Evolutionary conservation across 169 alveolate species (phyloP).

Genomic region (Neospora caninum): DNA sequence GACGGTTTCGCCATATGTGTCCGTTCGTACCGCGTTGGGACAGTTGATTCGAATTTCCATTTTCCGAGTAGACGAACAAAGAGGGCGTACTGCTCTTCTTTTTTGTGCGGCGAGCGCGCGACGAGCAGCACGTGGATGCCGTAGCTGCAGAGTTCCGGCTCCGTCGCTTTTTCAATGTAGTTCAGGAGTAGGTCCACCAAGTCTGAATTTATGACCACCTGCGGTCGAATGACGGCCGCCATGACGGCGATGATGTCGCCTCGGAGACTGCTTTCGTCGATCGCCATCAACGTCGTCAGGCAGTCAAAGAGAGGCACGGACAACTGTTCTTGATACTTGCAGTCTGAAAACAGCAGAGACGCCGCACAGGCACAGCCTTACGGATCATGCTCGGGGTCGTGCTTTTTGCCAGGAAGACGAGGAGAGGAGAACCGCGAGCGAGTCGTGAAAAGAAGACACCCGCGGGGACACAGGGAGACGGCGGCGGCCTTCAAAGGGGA

Average conservation of each 20-base stretch:
- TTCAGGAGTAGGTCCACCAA: constrained; percentile 66
- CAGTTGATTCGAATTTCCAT: constrained; percentile 67
- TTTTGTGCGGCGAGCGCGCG: constrained; percentile 69
- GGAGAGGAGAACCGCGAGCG: no score
- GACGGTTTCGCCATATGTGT: neutral
- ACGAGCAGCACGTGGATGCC: constrained; percentile 68
- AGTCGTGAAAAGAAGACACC: no score
- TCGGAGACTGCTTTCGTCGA: constrained; percentile 63
- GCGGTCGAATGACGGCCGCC: constrained; percentile 71
- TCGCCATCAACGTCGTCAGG: constrained; percentile 68
- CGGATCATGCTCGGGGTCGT: no score
- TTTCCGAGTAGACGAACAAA: constrained; percentile 56
- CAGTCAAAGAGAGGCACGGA: constrained; percentile 65
- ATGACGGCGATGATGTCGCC: constrained; percentile 68
- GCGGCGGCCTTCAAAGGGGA: no score
- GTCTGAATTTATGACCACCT: constrained; percentile 66
- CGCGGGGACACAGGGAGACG: no score
- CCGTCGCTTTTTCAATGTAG: constrained; percentile 46
- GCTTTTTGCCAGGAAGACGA: no score
- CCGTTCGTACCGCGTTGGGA: constrained; percentile 43
- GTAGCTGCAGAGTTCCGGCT: constrained; percentile 53
- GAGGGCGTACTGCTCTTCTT: constrained; percentile 59
- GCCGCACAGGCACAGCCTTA: neutral
- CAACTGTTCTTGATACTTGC: constrained; percentile 66
- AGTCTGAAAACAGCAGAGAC: constrained; percentile 37